A percentile compares a stretch with the other conserved stretches of the same genome.
phyloP scores from a whole-genome alignment of 805 yeast genomes.

The Wickerhamomyces sydowiorum region DNA sequence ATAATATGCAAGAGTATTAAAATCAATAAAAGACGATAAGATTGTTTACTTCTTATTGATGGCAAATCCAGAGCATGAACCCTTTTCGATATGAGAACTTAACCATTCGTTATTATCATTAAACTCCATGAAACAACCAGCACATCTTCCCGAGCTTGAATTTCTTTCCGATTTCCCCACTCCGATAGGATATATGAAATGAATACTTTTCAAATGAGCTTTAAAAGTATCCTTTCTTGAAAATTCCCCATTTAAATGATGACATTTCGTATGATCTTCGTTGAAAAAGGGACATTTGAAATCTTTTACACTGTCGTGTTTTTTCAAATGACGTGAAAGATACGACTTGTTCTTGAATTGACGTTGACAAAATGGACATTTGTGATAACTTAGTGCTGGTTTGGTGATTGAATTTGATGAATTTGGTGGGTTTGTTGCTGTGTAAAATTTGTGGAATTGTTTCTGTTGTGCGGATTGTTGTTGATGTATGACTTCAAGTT shows the following conservation, averaged over 20 bases:
- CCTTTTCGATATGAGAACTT: slow-evolving; percentile 53
- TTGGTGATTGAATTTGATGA: slow-evolving; percentile 3
- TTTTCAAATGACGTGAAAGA: slow-evolving; percentile 75
- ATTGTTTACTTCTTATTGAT: not conserved
- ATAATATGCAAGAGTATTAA: not conserved
- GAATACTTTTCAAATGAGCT: slow-evolving; percentile 73
- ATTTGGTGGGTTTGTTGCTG: slow-evolving; percentile 2
- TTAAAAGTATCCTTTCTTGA: slow-evolving; percentile 77
- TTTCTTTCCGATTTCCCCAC: slow-evolving; percentile 59
- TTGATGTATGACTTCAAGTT: too few relatives aligned
- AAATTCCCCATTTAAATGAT: slow-evolving; percentile 69
- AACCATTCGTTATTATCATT: slow-evolving; percentile 65
- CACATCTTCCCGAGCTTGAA: slow-evolving; percentile 58
- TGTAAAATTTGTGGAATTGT: slow-evolving; percentile 17
- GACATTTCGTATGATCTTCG: slow-evolving; percentile 31
- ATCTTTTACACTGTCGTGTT: slow-evolving; percentile 72
- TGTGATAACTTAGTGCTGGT: slow-evolving; percentile 15
- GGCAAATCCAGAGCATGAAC: slow-evolving; percentile 36
- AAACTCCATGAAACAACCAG: slow-evolving; percentile 57
- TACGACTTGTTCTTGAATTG: slow-evolving; percentile 74
- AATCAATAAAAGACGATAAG: not conserved
- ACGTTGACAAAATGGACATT: slow-evolving; percentile 66
- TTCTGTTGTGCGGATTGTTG: slow-evolving; percentile 2
- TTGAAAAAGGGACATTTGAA: slow-evolving; percentile 71
- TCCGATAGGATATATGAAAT: slow-evolving; percentile 69